A percentile compares a stretch with the other conserved stretches of the same genome.
phyloP scores from a whole-genome alignment of 2,329 filamentous ascomycete species.

The Escovopsis weberi region DNA sequence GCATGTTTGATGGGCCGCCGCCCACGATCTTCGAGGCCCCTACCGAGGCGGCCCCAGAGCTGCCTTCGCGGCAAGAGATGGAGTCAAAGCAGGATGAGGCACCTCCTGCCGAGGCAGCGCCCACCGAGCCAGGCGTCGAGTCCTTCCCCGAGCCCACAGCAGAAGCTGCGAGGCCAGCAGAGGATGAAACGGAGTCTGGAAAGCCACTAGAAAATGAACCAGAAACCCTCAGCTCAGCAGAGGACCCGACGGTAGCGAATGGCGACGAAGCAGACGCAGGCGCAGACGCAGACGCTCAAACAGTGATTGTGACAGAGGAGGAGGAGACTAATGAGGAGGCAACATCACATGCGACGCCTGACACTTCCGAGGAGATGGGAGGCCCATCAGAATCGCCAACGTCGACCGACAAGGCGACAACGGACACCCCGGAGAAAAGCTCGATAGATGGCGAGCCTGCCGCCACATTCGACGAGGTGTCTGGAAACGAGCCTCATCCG shows the following conservation, averaged over 20 bases:
- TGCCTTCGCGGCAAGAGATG: conserved; percentile 5
- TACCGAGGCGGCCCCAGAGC: neutral
- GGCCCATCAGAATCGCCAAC: neutral
- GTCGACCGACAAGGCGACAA: neutral
- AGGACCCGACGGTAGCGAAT: neutral
- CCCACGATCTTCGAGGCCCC: neutral
- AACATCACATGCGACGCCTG: neutral
- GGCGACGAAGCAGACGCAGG: neutral
- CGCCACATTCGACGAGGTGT: neutral
- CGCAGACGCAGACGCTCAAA: neutral
- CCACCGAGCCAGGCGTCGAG: neutral
- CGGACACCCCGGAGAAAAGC: neutral
- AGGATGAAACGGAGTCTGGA: conserved; percentile 2
- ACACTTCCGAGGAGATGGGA: neutral
- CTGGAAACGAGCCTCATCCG: neutral
- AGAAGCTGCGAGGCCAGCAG: neutral
- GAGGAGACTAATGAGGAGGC: neutral
- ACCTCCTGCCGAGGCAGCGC: conserved; percentile 2
- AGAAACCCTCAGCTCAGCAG: neutral
- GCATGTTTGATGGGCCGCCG: conserved; percentile 10
- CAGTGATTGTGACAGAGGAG: neutral
- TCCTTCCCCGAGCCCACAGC: neutral
- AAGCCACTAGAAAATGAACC: neutral
- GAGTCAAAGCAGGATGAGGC: conserved; percentile 5
- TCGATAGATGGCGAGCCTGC: conserved; percentile 1